phyloP scores from a whole-genome alignment of 2,329 filamentous ascomycete species.

The Paecilomyces variotii region DNA sequence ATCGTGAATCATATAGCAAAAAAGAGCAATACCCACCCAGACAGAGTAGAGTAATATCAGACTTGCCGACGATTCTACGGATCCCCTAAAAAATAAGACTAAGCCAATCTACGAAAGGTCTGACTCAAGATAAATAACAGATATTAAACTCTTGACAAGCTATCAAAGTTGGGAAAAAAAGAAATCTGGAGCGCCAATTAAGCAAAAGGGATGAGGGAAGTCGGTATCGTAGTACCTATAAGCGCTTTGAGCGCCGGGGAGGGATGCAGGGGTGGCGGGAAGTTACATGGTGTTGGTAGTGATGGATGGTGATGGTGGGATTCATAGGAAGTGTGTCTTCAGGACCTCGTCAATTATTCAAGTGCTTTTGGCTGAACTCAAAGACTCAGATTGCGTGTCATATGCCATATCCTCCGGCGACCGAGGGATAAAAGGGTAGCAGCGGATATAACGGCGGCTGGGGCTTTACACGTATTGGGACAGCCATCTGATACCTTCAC shows the following conservation, averaged over 20 bases:
- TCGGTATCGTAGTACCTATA: neutral
- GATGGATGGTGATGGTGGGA: neutral
- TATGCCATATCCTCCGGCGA: neutral
- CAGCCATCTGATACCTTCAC: constrained; percentile 84
- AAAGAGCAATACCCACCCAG: no score
- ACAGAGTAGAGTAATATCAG: no score
- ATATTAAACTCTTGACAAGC: neutral
- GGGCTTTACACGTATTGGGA: constrained; percentile 73
- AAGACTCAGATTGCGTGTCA: neutral
- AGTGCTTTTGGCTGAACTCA: neutral
- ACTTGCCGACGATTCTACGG: no score
- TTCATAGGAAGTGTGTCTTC: neutral
- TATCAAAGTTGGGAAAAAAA: neutral
- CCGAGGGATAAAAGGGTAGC: neutral
- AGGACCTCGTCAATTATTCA: neutral
- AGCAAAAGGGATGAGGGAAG: neutral
- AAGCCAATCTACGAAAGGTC: neutral
- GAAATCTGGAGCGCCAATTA: neutral
- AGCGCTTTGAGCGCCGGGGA: neutral
- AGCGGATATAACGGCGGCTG: neutral
- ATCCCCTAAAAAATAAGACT: no score
- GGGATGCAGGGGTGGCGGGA: neutral
- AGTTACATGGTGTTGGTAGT: neutral
- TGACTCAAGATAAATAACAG: neutral
- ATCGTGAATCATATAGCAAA: no score